phyloP scores from a whole-genome alignment of 108 stramenopile species.

The Seminavis robusta region DNA sequence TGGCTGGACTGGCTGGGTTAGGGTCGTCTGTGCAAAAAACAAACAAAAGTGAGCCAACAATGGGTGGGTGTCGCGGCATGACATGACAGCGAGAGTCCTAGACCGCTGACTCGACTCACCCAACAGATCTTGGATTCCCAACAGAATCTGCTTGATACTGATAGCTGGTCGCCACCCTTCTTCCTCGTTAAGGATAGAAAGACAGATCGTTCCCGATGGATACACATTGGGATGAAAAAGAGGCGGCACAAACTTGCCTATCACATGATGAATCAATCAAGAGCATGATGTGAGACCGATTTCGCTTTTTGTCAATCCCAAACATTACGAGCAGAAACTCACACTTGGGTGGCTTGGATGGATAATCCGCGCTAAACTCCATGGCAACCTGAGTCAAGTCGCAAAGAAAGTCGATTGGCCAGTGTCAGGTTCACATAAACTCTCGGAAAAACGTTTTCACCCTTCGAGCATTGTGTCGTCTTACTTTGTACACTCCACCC shows the following conservation, averaged over 20 bases:
- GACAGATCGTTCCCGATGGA: constrained; percentile 95
- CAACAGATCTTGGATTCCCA: constrained; percentile 97
- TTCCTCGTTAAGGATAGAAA: constrained; percentile 97
- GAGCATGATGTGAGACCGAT: not conserved
- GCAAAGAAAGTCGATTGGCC: no score
- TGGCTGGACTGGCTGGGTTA: no score
- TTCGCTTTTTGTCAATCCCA: constrained; percentile 10
- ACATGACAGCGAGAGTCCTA: no score
- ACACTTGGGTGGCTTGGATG: constrained; percentile 97
- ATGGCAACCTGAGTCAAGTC: no score
- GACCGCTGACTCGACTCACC: constrained; percentile 92
- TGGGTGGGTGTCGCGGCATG: no score
- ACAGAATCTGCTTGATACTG: constrained; percentile 94
- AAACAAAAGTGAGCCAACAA: no score
- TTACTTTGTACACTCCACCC: constrained; percentile 95
- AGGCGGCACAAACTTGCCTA: constrained; percentile 55
- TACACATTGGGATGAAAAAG: constrained; percentile 74
- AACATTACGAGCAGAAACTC: constrained; percentile 81
- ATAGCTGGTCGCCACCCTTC: constrained; percentile 99
- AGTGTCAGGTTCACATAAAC: no score
- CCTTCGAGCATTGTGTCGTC: no score
- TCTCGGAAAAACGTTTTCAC: no score
- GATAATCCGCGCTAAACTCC: constrained; percentile 97
- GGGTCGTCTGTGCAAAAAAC: no score
- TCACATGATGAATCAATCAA: not conserved